Base-by-base conservation (phyloP, 441 rosid species). In the Biscutella laevigata region DNA sequence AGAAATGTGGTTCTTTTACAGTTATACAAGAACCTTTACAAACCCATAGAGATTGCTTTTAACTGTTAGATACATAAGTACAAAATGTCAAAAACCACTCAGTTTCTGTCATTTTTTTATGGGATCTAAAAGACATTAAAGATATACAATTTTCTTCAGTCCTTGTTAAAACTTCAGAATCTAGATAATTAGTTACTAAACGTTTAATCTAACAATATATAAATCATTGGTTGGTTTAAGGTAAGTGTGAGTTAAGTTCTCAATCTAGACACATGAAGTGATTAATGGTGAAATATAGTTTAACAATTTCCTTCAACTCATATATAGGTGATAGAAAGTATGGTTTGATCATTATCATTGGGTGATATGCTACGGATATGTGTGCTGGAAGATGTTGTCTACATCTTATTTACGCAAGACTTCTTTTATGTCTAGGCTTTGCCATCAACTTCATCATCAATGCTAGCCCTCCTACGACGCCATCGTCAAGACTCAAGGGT, bases 371-470 rank as follows among this genome's bases (percentile, higher is more conserved):
- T 88, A 74, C 68, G 96, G 96, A 67, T 92, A 82, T 70, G 77
- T 84, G 43, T 75, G 96, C 96, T 88, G 95, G 96, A 92, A 88
- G 96, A 96, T 88, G n/a, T n/a, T n/a, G n/a, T n/a, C n/a, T n/a
- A n/a, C 33, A 0, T 25, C 12, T 14, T 25, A 14, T 44, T 30
- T 40, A n/a, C 13, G 26, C 15, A 5, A 7, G 7, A 15, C 15
- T 55, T 36, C 0, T 48, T 54, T 13, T 10, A 62, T 58, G 46
- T 72, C 59, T 63, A 90, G 98, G 80, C 79, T 71, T 67, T 73
- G 47, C 75, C 78, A 22, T 67, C 77, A 60, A 74, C 67, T 60
- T n/a, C n/a, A n/a, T 77, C 73, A 1, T 62, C 75, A 10, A 12
- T 55, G 57, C 65, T 60, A 27, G 45, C 74, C 58, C 58, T 49